These are phyloP conservation scores for Heritiera littoralis DNA, from an alignment of 345 rosid species.

Conservation along the genomic window DNA sequence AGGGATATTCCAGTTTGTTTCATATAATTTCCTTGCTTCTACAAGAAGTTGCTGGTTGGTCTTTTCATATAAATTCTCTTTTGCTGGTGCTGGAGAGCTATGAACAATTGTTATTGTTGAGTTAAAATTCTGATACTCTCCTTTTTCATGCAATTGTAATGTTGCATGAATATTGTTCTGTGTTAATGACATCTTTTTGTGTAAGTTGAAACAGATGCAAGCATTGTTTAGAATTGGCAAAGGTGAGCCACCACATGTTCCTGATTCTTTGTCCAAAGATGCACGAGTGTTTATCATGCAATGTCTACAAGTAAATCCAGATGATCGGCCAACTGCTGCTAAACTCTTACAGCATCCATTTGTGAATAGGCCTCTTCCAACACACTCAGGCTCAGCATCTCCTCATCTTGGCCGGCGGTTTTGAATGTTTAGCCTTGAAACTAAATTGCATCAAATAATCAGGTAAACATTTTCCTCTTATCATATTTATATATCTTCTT, in stretches of 20 bases:
- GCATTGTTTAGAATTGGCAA: conserved; percentile 66
- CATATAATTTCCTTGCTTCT: background rate
- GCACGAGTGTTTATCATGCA: conserved; percentile 61
- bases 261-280: conserved; percentile 57
- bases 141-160: background rate
- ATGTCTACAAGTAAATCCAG: conserved; percentile 67
- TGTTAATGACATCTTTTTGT: background rate
- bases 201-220: conserved; percentile 47
- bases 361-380: conserved; percentile 49
- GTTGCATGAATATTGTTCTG: conserved; percentile 8
- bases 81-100: background rate
- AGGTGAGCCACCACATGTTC: conserved; percentile 67
- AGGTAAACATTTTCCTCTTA: conserved; percentile 21
- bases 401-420: conserved; percentile 40
- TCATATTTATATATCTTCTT: background rate
- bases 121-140: background rate
- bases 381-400: conserved; percentile 53
- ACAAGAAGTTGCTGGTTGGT: background rate
- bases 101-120: background rate
- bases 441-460: conserved; percentile 3
- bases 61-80: background rate
- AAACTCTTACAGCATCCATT: conserved; percentile 73
- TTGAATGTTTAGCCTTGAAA: conserved; percentile 26
- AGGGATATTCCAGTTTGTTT: background rate
- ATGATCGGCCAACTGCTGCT: conserved; percentile 71